Evolutionary conservation across 2,329 filamentous ascomycete species (phyloP).

Genomic region (Pseudodiploospora longispora): DNA sequence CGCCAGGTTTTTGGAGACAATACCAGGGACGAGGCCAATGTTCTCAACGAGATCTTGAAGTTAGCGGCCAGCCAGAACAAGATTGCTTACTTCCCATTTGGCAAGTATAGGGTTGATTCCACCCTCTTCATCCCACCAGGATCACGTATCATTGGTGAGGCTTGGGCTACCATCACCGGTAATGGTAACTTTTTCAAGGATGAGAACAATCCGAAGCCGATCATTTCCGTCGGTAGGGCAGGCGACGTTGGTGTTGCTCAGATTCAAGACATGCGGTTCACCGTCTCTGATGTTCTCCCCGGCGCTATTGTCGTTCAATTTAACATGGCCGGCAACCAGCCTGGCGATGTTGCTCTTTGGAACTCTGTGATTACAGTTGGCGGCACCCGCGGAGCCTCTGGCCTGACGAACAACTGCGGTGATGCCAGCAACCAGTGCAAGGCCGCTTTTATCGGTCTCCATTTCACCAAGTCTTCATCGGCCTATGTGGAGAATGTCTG

Average conservation of each 20-base stretch:
- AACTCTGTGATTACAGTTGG: conserved; percentile 38
- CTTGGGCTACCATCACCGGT: conserved; percentile 43
- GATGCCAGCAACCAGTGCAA: conserved; percentile 29
- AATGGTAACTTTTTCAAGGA: conserved; percentile 35
- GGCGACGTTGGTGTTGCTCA: conserved; percentile 43
- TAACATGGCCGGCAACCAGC: conserved; percentile 37
- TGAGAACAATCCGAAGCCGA: conserved; percentile 35
- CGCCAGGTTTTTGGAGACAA: conserved; percentile 28
- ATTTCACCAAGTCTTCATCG: conserved; percentile 30
- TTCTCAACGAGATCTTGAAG: conserved; percentile 29
- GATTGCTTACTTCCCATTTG: conserved; percentile 22
- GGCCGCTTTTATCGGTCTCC: conserved; percentile 40
- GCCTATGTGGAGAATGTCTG: conserved; percentile 17
- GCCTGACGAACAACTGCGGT: conserved; percentile 29
- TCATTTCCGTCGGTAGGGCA: conserved; percentile 42
- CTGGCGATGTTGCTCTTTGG: conserved; percentile 44
- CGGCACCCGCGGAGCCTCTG: conserved; percentile 30
- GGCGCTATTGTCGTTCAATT: conserved; percentile 36
- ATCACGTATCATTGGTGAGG: conserved; percentile 46
- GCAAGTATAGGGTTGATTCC: conserved; percentile 18
- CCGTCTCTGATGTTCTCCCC: conserved; percentile 36
- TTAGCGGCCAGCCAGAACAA: conserved; percentile 24
- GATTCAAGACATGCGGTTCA: conserved; percentile 45
- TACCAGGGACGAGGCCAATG: conserved; percentile 27
- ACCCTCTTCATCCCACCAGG: conserved; percentile 24